phyloP scores from a whole-genome alignment of 768 basidiomycete genomes.

The Punctularia strigosozonata region DNA sequence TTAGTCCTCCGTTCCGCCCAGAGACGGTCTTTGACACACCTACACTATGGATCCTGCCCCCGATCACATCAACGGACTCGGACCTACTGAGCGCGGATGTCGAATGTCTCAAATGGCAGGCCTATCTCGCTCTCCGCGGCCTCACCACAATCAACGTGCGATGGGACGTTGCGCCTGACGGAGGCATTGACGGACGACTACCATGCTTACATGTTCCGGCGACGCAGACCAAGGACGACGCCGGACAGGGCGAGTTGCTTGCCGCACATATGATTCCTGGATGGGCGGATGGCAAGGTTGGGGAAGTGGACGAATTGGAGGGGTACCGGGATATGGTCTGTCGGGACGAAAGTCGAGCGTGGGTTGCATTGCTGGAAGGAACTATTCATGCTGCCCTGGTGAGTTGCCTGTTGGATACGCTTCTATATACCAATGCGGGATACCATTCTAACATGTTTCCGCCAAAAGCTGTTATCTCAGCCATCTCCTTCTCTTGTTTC shows the following conservation, averaged over 20 bases:
- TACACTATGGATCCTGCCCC: constrained; percentile 59
- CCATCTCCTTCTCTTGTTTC: constrained; percentile 31
- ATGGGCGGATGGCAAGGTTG: constrained; percentile 50
- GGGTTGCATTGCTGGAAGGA: constrained; percentile 71
- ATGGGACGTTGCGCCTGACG: constrained; percentile 59
- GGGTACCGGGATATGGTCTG: constrained; percentile 53
- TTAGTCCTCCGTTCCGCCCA: not conserved
- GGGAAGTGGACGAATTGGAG: constrained; percentile 31
- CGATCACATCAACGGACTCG: constrained; percentile 15
- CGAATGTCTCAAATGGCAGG: constrained; percentile 87
- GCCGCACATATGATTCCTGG: constrained; percentile 57
- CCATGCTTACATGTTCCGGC: constrained; percentile 64
- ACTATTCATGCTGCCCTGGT: constrained; percentile 62
- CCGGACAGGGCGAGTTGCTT: constrained; percentile 37
- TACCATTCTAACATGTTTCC: too few relatives aligned
- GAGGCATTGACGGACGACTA: constrained; percentile 54
- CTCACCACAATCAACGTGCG: constrained; percentile 40
- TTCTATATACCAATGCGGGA: constrained; percentile 50
- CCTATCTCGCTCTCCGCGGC: constrained; percentile 62
- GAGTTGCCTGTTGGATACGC: constrained; percentile 25
- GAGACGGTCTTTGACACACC: constrained; percentile 20
- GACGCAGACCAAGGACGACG: constrained; percentile 3
- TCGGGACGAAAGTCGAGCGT: constrained; percentile 68
- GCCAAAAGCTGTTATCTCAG: constrained; percentile 35
- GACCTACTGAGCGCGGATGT: constrained; percentile 60